phyloP scores from a whole-genome alignment of 768 basidiomycete species.

The Pholiota conissans region DNA sequence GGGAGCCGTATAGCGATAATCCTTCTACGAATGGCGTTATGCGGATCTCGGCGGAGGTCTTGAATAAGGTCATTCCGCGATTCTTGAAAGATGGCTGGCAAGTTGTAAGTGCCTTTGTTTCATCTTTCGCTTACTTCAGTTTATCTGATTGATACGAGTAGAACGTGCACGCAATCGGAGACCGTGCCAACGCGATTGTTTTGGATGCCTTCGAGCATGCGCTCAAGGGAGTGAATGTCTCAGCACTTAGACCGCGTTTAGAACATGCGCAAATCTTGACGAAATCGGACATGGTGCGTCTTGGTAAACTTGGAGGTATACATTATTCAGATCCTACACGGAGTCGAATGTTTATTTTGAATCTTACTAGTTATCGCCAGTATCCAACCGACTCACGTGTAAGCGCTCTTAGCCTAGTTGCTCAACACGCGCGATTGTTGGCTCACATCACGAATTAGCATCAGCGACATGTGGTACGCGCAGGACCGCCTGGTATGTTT shows the following conservation, averaged over 20 bases:
- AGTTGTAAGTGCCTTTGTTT: conserved; percentile 58
- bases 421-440: neutral
- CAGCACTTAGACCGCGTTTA: conserved; percentile 70
- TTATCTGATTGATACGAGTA: conserved; percentile 24
- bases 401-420: conserved; percentile 27
- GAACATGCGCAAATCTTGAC: conserved; percentile 92
- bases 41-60: conserved; percentile 60
- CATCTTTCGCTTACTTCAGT: neutral
- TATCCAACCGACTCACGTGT: conserved; percentile 89
- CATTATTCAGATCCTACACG: neutral
- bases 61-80: conserved; percentile 60
- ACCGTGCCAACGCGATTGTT: conserved; percentile 83
- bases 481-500: conserved; percentile 70
- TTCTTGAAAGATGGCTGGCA: conserved; percentile 88
- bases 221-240: conserved; percentile 62
- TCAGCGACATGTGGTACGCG: conserved; percentile 89
- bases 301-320: conserved; percentile 79
- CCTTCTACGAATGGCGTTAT: conserved; percentile 78
- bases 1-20: conserved; percentile 81
- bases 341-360: neutral
- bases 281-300: conserved; percentile 66
- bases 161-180: conserved; percentile 89
- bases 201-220: conserved; percentile 79
- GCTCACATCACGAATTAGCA: conserved; percentile 37
- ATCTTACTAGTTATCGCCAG: conserved; percentile 74